Percentiles rank a stretch among this genome's conserved stretches.
Conservation (phyloP, 2,329 filamentous ascomycete species). For the Didymella lethalis region DNA sequence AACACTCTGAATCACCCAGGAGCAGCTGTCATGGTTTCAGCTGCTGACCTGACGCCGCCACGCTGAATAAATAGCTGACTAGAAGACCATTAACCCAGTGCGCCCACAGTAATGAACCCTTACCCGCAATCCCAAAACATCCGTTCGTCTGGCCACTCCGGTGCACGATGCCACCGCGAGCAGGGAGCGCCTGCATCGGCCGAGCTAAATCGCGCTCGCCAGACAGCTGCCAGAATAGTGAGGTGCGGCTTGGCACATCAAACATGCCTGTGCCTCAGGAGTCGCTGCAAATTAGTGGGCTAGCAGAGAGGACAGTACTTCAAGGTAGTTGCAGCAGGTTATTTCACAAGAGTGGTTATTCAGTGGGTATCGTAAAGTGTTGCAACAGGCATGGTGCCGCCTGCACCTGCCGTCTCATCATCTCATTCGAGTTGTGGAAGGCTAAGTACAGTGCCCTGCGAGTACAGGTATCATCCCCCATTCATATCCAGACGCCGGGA, state of each 20-base stretch:
- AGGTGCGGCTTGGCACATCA: slow-evolving; percentile 5
- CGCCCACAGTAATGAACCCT: slow-evolving; percentile 13
- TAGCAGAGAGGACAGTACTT: neutral
- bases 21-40: slow-evolving; percentile 18
- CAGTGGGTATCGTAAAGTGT: slow-evolving; percentile 22
- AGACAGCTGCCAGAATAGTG: slow-evolving; percentile 6
- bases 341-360: slow-evolving; percentile 22
- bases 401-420: slow-evolving; percentile 40
- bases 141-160: slow-evolving; percentile 10
- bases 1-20: slow-evolving; percentile 16
- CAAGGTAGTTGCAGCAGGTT: neutral
- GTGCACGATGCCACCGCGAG: slow-evolving; percentile 9
- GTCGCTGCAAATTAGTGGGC: neutral
- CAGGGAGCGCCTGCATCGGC: slow-evolving; percentile 13
- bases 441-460: slow-evolving; percentile 44
- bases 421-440: slow-evolving; percentile 42
- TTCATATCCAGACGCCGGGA: slow-evolving; percentile 48
- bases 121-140: slow-evolving; percentile 9
- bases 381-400: slow-evolving; percentile 26
- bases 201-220: neutral
- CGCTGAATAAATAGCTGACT: slow-evolving; percentile 24
- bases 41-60: slow-evolving; percentile 24
- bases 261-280: neutral
- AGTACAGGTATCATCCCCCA: slow-evolving; percentile 40
- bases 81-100: slow-evolving; percentile 7